A percentile compares a stretch with the other conserved stretches of the same genome.
These are phyloP conservation scores for Dimargaris verticillata DNA, from an alignment of 192 early-diverging fungal genomes.

Conservation along the genomic window DNA sequence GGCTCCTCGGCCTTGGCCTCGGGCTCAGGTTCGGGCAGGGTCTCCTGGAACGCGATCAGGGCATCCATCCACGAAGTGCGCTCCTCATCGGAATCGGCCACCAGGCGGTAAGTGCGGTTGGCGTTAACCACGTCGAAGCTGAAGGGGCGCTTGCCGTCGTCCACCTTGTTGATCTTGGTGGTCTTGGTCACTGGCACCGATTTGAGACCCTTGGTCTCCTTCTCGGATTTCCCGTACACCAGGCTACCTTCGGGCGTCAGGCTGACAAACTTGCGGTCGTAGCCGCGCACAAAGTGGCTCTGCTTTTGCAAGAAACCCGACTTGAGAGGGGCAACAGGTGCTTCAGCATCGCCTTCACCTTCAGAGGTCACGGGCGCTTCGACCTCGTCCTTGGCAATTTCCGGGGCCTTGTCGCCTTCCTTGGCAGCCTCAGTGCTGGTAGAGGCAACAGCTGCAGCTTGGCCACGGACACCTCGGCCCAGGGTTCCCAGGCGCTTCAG, in stretches of 20 bases:
- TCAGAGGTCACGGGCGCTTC: not conserved
- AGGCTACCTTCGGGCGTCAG: constrained; percentile 1
- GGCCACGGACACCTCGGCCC: not conserved
- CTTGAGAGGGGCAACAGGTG: not conserved
- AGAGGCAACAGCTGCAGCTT: not conserved
- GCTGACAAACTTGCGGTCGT: constrained; percentile 7
- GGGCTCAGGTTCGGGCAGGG: constrained; percentile 10
- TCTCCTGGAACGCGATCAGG: not conserved
- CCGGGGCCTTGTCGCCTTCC: not conserved
- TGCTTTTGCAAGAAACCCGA: constrained; percentile 10
- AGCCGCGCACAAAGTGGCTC: constrained; percentile 9
- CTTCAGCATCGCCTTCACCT: not conserved
- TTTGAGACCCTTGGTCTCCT: not conserved
- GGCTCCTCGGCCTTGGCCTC: not conserved
- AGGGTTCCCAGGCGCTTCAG: constrained; percentile 5
- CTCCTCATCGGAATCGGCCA: constrained; percentile 4
- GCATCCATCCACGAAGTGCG: constrained; percentile 9
- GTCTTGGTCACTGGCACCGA: not conserved
- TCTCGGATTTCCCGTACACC: constrained; percentile 6
- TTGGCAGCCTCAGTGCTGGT: not conserved
- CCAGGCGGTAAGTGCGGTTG: constrained; percentile 1
- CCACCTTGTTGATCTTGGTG: not conserved
- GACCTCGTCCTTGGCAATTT: not conserved
- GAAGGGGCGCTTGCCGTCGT: constrained; percentile 10
- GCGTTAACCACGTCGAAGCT: constrained; percentile 6